These are phyloP conservation scores for Aspergillus fijiensis DNA, from an alignment of 2,329 filamentous ascomycete species.

Conservation along the genomic window DNA sequence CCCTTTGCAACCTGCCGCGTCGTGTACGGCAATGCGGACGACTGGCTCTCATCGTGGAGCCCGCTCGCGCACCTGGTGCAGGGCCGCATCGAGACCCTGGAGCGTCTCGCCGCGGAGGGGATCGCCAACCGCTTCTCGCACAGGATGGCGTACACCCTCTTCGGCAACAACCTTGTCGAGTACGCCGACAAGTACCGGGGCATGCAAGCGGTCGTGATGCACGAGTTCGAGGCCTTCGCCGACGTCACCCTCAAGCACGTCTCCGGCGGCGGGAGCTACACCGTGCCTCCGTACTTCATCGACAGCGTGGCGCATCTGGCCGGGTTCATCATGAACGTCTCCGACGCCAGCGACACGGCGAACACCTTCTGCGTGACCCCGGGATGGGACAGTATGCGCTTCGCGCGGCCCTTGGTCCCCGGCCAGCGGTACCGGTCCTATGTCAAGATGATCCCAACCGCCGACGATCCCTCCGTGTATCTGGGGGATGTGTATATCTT, in stretches of 20 bases:
- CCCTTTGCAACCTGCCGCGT: conserved; percentile 18
- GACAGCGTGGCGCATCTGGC: conserved; percentile 14
- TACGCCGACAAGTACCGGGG: conserved; percentile 32
- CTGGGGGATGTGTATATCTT: conserved; percentile 44
- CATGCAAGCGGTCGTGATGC: conserved; percentile 33
- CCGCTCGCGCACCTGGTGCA: conserved; percentile 23
- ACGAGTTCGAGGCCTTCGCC: conserved; percentile 32
- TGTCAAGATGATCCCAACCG: conserved; percentile 31
- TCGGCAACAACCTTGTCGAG: conserved; percentile 27
- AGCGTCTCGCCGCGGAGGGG: conserved; percentile 25
- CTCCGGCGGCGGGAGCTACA: conserved; percentile 24
- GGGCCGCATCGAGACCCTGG: conserved; percentile 25
- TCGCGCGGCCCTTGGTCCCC: conserved; percentile 26
- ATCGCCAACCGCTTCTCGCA: conserved; percentile 28
- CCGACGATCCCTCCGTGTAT: conserved; percentile 32
- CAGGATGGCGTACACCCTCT: conserved; percentile 39
- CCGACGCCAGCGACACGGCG: conserved; percentile 8
- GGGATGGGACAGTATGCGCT: conserved; percentile 20
- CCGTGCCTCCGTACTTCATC: conserved; percentile 21
- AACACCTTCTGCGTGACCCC: conserved; percentile 10
- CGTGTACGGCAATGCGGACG: conserved; percentile 10
- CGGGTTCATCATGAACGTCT: conserved; percentile 13
- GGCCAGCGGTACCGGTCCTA: conserved; percentile 31
- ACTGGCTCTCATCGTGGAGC: conserved; percentile 24
- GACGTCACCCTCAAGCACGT: conserved; percentile 25